These are phyloP conservation scores for Yamadazyma laniorum DNA, from an alignment of 805 yeast species.

Conservation along the genomic window DNA sequence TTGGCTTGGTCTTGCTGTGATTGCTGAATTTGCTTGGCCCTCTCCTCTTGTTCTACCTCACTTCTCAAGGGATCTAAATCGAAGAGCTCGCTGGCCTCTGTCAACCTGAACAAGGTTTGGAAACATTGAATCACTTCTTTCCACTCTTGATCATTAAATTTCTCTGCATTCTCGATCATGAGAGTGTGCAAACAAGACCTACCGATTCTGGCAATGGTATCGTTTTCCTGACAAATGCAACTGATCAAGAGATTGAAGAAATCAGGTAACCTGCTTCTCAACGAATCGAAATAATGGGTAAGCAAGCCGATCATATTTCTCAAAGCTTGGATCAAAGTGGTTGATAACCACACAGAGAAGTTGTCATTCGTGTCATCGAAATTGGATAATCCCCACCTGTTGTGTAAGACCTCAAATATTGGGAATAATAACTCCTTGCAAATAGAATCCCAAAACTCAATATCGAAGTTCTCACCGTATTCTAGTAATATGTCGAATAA, in stretches of 20 bases:
- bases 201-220: slow-evolving; percentile 93
- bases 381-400: slow-evolving; percentile 65
- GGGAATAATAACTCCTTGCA: slow-evolving; percentile 84
- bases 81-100: slow-evolving; percentile 85
- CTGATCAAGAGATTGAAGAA: slow-evolving; percentile 74
- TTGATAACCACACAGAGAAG: slow-evolving; percentile 91
- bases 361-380: slow-evolving; percentile 75
- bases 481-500: slow-evolving; percentile 79
- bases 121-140: slow-evolving; percentile 61
- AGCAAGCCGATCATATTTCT: slow-evolving; percentile 83
- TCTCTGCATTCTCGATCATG: slow-evolving; percentile 67
- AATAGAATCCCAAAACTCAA: slow-evolving; percentile 77
- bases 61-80: slow-evolving; percentile 49
- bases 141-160: slow-evolving; percentile 75
- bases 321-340: slow-evolving; percentile 93
- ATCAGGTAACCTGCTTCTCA: slow-evolving; percentile 73
- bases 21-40: background rate
- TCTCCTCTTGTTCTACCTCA: background rate
- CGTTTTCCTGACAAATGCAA: slow-evolving; percentile 95
- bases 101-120: slow-evolving; percentile 66
- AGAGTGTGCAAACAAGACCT: slow-evolving; percentile 81
- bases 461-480: slow-evolving; percentile 74
- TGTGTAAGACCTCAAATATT: slow-evolving; percentile 75
- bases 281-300: slow-evolving; percentile 74
- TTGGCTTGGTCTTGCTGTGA: slow-evolving; percentile 1